A percentile compares a stretch with the other conserved stretches of the same genome.
Evolutionary conservation across 2,329 filamentous ascomycete species (phyloP).

Genomic region (Phyllosticta citrichinensis): DNA sequence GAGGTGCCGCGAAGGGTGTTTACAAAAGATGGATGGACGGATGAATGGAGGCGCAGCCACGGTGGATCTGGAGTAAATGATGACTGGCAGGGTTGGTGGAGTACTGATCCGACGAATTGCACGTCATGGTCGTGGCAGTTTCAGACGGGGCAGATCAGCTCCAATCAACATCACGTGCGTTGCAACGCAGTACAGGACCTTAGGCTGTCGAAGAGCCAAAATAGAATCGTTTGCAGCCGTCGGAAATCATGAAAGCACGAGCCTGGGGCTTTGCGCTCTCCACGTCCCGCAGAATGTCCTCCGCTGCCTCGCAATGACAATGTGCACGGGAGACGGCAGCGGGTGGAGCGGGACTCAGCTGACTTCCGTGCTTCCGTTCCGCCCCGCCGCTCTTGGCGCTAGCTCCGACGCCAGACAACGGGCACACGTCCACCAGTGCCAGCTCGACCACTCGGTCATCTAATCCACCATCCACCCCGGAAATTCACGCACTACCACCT

Average conservation of each 20-base stretch:
- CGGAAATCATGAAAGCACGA: no score
- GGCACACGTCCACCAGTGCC: not conserved
- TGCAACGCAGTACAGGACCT: not conserved
- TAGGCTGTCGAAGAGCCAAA: not conserved
- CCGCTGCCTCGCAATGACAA: no score
- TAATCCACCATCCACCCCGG: not conserved
- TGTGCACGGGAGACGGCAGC: no score
- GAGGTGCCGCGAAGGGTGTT: not conserved
- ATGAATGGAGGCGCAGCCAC: not conserved
- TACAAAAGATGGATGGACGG: not conserved
- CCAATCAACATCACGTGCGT: not conserved
- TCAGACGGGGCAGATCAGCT: not conserved
- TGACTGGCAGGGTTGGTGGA: constrained; percentile 6
- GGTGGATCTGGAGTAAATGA: constrained; percentile 1
- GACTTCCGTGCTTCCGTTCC: no score
- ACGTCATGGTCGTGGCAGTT: not conserved
- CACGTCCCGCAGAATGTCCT: no score
- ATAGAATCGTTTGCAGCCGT: not conserved
- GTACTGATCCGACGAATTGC: not conserved
- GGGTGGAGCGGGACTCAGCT: no score
- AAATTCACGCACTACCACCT: not conserved
- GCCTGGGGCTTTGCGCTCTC: no score
- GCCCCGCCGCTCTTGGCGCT: no score
- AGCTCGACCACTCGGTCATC: not conserved
- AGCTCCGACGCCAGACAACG: no score